Evolutionary conservation across 1,284 basidiomycete species (phyloP).

Genomic region (Leccinum pseudoinsigne): DNA sequence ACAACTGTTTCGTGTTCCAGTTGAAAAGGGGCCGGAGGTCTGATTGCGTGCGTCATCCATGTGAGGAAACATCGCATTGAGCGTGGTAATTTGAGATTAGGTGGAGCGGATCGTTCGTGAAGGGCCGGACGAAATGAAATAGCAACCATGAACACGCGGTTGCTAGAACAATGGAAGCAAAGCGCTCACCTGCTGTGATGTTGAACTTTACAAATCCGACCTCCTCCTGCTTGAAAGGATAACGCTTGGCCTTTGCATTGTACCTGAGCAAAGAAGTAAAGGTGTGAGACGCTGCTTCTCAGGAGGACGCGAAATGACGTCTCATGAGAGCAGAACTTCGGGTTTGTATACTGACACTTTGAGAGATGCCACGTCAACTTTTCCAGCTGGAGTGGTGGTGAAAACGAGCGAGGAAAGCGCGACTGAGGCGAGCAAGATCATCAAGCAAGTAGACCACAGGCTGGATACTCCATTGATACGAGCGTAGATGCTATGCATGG

Average conservation of each 20-base stretch:
- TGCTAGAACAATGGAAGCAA: conserved; percentile 24
- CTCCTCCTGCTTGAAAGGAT: conserved; percentile 62
- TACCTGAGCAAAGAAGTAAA: conserved; percentile 38
- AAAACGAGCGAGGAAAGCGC: conserved; percentile 72
- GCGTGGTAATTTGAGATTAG: conserved; percentile 19
- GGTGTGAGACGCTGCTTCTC: conserved; percentile 18
- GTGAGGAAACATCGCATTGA: conserved; percentile 3
- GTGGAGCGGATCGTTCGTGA: conserved; percentile 18
- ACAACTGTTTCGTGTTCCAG: conserved; percentile 95
- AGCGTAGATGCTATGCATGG: conserved; percentile 69
- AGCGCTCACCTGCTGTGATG: conserved; percentile 63
- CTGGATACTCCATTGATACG: conserved; percentile 75
- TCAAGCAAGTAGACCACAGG: conserved; percentile 75
- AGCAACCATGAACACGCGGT: conserved; percentile 28
- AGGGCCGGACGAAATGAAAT: conserved; percentile 26
- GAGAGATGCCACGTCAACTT: conserved; percentile 56
- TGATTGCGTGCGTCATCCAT: conserved; percentile 29
- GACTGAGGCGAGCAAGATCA: conserved; percentile 73
- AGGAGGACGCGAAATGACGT: conserved; percentile 9
- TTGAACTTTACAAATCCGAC: conserved; percentile 79
- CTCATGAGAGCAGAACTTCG: not conserved
- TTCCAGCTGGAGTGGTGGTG: conserved; percentile 56
- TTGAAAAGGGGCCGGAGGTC: conserved; percentile 83
- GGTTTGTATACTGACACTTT: conserved; percentile 58
- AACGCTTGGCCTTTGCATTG: conserved; percentile 54